Evolutionary conservation across 73 alveolate species (phyloP).

Genomic region (Tetrahymena malaccensis): DNA sequence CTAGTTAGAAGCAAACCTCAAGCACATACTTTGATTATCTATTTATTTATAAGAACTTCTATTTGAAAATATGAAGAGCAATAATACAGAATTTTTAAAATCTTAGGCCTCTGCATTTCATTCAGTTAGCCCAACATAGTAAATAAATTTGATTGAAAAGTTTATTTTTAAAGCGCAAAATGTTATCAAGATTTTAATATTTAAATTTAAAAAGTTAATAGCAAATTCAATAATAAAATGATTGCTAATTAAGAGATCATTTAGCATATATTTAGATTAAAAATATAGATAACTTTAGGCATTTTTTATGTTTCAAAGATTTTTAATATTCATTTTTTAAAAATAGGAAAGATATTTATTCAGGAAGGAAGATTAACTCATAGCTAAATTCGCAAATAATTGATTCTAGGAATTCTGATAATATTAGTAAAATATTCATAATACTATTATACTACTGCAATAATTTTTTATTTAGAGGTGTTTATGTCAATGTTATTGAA

Average conservation of each 20-base stretch:
- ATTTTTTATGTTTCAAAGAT: not conserved
- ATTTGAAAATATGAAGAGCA: not conserved
- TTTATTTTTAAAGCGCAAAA: not conserved
- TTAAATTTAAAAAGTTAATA: too few relatives aligned
- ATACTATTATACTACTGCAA: not conserved
- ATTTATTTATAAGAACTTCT: not conserved
- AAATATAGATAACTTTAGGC: not conserved
- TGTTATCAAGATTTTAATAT: not conserved
- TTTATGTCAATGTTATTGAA: too few relatives aligned
- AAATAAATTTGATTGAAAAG: not conserved
- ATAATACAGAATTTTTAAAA: not conserved
- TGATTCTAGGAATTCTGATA: not conserved
- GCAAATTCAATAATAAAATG: not conserved
- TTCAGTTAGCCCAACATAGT: not conserved
- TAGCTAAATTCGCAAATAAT: not conserved
- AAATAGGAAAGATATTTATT: not conserved
- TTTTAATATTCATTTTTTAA: not conserved
- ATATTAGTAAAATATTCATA: not conserved
- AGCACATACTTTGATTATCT: not conserved
- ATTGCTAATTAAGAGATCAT: not conserved
- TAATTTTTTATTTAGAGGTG: not conserved
- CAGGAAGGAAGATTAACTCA: not conserved
- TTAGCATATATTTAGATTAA: not conserved
- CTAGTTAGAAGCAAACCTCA: not conserved
- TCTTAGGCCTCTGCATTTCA: not conserved